These are phyloP conservation scores for Microcos paniculata DNA, from an alignment of 345 rosid species.

Conservation along the genomic window DNA sequence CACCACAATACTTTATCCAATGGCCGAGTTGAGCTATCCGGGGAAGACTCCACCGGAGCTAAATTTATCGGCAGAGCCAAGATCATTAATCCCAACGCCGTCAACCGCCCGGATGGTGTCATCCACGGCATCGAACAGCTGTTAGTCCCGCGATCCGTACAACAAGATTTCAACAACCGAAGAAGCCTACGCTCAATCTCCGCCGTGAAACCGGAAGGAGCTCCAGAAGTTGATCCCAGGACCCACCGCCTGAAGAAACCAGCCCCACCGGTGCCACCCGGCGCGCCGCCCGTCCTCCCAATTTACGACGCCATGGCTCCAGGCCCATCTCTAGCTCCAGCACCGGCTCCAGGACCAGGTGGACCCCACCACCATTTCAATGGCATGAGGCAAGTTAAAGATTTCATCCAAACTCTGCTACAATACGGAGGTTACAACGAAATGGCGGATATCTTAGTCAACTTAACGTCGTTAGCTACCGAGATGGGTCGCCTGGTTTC, in stretches of 20 bases:
- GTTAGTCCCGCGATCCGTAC: constrained; percentile 65
- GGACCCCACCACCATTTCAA: constrained; percentile 71
- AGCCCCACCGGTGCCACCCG: constrained; percentile 40
- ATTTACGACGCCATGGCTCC: constrained; percentile 72
- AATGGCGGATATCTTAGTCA: constrained; percentile 74
- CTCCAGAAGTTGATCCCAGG: constrained; percentile 72
- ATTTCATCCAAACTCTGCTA: constrained; percentile 62
- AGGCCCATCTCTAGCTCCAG: constrained; percentile 75
- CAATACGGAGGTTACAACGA: constrained; percentile 83
- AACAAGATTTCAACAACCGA: constrained; percentile 66
- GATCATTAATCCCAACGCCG: constrained; percentile 37
- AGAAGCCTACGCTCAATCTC: constrained; percentile 62
- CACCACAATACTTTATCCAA: constrained; percentile 38
- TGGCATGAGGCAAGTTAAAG: constrained; percentile 71
- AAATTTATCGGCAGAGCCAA: constrained; percentile 41
- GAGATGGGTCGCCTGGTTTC: constrained; percentile 83
- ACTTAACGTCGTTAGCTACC: constrained; percentile 67
- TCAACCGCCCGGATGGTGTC: constrained; percentile 70
- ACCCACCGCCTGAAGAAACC: constrained; percentile 59
- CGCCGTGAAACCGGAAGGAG: constrained; percentile 71
- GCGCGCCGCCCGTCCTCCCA: constrained; percentile 50
- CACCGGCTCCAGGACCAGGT: constrained; percentile 84
- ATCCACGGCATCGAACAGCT: constrained; percentile 80
- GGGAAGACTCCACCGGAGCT: constrained; percentile 23
- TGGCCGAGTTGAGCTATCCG: constrained; percentile 34